Percentiles rank a stretch among this genome's conserved stretches.
Evolutionary conservation across 257 asterid species (phyloP).

Genomic region (Paulownia fortunei): DNA sequence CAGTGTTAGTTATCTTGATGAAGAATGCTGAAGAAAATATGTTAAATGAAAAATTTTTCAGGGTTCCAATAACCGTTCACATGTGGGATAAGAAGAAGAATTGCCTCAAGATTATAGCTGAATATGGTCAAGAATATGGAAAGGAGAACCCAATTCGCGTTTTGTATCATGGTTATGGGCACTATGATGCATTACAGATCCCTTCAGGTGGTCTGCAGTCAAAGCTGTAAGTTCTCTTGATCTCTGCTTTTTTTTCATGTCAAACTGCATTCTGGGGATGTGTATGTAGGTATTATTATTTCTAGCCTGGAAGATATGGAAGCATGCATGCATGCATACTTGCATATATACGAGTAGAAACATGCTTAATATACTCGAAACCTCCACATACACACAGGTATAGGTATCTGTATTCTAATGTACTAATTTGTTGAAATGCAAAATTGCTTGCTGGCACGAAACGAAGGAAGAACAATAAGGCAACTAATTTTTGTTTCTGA

Average conservation of each 20-base stretch:
- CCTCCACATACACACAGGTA: too few relatives aligned
- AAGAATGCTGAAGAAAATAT: not conserved
- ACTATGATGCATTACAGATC: conserved; percentile 64
- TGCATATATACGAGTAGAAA: not conserved
- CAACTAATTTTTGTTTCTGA: too few relatives aligned
- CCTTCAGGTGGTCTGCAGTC: conserved; percentile 38
- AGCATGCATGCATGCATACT: too few relatives aligned
- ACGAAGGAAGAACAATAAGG: too few relatives aligned
- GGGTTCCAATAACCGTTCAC: conserved; percentile 67
- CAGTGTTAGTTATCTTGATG: conserved; percentile 16
- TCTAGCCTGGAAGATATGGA: not conserved
- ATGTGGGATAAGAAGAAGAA: conserved; percentile 67
- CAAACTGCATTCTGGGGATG: not conserved
- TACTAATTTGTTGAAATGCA: too few relatives aligned
- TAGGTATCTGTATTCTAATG: too few relatives aligned
- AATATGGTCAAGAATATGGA: conserved; percentile 74
- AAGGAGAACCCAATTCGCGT: conserved; percentile 69
- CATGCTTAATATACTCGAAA: not conserved
- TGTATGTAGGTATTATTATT: not conserved
- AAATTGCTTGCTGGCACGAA: too few relatives aligned
- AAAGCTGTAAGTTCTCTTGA: conserved; percentile 41
- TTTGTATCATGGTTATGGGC: conserved; percentile 74
- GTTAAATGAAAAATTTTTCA: conserved; percentile 36
- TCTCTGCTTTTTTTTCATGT: not conserved
- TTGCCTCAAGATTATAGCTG: conserved; percentile 61